Base-by-base conservation (phyloP, 345 rosid genomes). In the Populus davidiana region DNA sequence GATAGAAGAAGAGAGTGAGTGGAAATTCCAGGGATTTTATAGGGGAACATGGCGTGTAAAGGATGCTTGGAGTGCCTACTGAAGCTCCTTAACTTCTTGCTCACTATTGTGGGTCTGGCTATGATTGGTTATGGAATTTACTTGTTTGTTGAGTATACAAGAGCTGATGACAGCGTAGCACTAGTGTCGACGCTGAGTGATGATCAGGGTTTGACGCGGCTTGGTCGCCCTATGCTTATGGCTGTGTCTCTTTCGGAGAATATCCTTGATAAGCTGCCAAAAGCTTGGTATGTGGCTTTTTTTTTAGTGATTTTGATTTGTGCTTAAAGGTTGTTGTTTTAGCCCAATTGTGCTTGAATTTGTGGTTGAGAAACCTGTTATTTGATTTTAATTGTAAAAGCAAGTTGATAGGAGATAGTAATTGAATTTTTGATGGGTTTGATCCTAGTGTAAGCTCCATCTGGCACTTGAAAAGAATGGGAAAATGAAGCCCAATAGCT, bases 101-200 rank as follows among this genome's bases (percentile, higher is more conserved):
- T 96, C 80, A 89, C 95, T 67, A 78, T 96, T 71, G 90, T 43
- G 66, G 99, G 99, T 49, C 89, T 96, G 82, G 87, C 94, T 17
- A 96, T 96, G 91, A 86, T 92, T 79, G 97, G 99, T 25, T 96
- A 89, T 81, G 99, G 99, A 72, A 92, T 96, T 78, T 96, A 96
- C 88, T 88, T 96, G 87, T 92, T 93, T 67, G 92, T 96, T 38
- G 87, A 87, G 87, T 96, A 89, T 78, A 81, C 82, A 83, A 83
- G 77, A 41, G 88, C 88, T 0, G 77, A 87, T 9, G 88, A 78
- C 29, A 72, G 68, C 74, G 63, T 77, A 2, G 8, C 79, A 67
- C 71, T 83, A 64, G 75, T 43, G 47, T 43, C 73, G 14, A 82
- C 91, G 47, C 59, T 61, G 9, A 79, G 76, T 68, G 83, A 76